Percentiles rank a stretch among this genome's conserved stretches.
phyloP scores from a whole-genome alignment of 192 early-diverging fungal species.

The Haplosporangium gracile region DNA sequence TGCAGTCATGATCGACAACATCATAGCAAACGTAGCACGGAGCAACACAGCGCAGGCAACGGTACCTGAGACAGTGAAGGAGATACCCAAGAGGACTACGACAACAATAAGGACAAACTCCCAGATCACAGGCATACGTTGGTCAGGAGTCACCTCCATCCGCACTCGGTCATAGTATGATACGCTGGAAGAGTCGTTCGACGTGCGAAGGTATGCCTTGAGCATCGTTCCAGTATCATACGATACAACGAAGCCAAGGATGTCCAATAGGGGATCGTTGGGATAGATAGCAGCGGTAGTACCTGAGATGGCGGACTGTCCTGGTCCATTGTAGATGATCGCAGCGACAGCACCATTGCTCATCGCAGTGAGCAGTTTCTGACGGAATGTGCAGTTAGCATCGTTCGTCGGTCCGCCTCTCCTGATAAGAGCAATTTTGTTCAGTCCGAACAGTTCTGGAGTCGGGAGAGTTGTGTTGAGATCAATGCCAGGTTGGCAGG shows the following conservation, averaged over 20 bases:
- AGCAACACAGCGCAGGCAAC: background rate
- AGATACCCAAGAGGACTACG: slow-evolving; percentile 33
- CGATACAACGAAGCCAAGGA: slow-evolving; percentile 27
- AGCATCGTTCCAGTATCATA: slow-evolving; percentile 26
- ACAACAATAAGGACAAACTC: slow-evolving; percentile 51
- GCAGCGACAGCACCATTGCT: slow-evolving; percentile 27
- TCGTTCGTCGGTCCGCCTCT: slow-evolving; percentile 22
- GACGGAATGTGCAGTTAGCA: slow-evolving; percentile 27
- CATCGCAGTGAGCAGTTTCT: slow-evolving; percentile 24
- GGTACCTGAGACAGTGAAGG: slow-evolving; percentile 49
- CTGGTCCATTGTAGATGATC: slow-evolving; percentile 28
- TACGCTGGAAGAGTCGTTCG: slow-evolving; percentile 1
- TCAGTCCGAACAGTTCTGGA: slow-evolving; percentile 31
- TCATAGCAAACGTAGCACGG: too few species aligned
- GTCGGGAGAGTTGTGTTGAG: slow-evolving; percentile 33
- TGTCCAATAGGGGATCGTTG: background rate
- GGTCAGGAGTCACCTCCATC: background rate
- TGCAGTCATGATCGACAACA: background rate
- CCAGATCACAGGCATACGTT: slow-evolving; percentile 41
- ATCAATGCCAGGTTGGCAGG: slow-evolving; percentile 23
- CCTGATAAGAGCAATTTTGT: slow-evolving; percentile 46
- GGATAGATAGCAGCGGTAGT: slow-evolving; percentile 23
- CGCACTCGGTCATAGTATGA: slow-evolving; percentile 16
- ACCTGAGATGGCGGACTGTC: slow-evolving; percentile 8
- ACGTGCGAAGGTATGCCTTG: background rate